phyloP scores from a whole-genome alignment of 1,284 basidiomycete genomes.

The Pterulicium gracile region DNA sequence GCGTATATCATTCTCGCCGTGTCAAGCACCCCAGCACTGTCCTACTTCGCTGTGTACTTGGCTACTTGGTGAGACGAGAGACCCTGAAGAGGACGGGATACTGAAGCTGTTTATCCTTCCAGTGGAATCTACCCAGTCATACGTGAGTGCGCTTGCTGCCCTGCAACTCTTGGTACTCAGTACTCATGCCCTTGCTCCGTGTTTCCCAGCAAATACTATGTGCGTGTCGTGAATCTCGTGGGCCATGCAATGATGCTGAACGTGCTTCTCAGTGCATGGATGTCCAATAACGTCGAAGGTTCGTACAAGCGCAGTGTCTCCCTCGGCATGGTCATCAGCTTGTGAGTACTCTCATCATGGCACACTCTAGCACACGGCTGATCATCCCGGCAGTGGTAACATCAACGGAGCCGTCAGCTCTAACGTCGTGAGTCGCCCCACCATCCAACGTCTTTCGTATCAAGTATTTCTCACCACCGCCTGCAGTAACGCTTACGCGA shows the following conservation, averaged over 20 bases:
- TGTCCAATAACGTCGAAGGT: slow-evolving; percentile 65
- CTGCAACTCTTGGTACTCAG: neutral
- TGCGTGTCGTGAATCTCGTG: slow-evolving; percentile 16
- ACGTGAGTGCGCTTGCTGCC: slow-evolving; percentile 27
- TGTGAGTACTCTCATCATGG: slow-evolving; percentile 23
- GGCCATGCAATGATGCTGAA: neutral
- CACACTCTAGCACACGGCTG: neutral
- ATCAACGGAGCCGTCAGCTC: slow-evolving; percentile 63
- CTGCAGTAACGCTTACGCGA: slow-evolving; percentile 52
- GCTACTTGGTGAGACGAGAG: slow-evolving; percentile 55
- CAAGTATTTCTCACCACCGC: slow-evolving; percentile 3
- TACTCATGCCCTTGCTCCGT: no score
- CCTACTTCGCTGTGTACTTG: slow-evolving; percentile 61
- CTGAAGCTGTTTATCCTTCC: neutral
- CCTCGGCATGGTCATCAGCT: slow-evolving; percentile 58
- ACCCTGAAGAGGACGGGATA: no score
- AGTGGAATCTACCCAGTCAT: slow-evolving; percentile 67
- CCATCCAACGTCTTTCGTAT: neutral
- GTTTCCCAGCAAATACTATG: slow-evolving; percentile 50
- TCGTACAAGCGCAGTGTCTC: slow-evolving; percentile 68
- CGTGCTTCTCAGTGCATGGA: slow-evolving; percentile 41
- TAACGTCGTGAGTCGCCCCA: slow-evolving; percentile 42
- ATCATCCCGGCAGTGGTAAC: slow-evolving; percentile 35
- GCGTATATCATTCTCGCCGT: slow-evolving; percentile 64
- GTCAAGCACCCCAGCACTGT: slow-evolving; percentile 50